Percentiles rank a stretch among this genome's conserved stretches.
These are phyloP conservation scores for Chlorella sp. DNA, from an alignment of 139 green algal genomes.

Conservation along the genomic window DNA sequence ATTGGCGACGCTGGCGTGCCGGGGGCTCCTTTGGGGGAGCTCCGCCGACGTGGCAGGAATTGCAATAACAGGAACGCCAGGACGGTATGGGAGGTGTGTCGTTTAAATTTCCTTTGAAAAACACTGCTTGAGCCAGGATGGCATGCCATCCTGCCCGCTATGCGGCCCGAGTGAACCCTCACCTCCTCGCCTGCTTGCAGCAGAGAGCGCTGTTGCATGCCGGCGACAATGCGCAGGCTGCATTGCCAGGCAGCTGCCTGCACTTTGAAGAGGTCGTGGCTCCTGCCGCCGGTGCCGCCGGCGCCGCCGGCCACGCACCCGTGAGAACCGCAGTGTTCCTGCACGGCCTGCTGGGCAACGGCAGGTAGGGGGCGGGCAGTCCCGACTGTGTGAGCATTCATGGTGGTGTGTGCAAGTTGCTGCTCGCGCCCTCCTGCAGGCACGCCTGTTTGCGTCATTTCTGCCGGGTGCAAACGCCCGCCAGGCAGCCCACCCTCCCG, in stretches of 20 bases:
- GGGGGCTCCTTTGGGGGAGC: too few species aligned
- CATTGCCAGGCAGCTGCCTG: background rate
- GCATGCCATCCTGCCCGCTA: too few species aligned
- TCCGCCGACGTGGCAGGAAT: too few species aligned
- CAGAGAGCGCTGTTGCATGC: background rate
- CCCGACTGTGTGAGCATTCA: background rate
- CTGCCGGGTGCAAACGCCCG: background rate
- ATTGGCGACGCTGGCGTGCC: too few species aligned
- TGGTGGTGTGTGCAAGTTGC: background rate
- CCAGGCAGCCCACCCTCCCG: background rate
- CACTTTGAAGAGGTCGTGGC: slow-evolving; percentile 6
- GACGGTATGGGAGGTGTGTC: too few species aligned
- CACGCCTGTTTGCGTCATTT: too few species aligned
- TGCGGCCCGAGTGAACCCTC: background rate
- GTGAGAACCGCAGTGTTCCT: slow-evolving; percentile 9
- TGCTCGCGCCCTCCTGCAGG: background rate
- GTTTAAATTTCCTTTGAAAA: too few species aligned
- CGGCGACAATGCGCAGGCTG: too few species aligned
- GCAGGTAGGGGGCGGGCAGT: background rate
- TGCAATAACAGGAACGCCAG: too few species aligned
- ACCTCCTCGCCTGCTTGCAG: background rate
- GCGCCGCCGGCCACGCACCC: background rate
- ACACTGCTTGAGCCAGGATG: too few species aligned
- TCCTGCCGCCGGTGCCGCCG: background rate
- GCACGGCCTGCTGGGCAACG: slow-evolving; percentile 47